Conservation (phyloP, 306 rosid species). For the Trifolium dubium region DNA sequence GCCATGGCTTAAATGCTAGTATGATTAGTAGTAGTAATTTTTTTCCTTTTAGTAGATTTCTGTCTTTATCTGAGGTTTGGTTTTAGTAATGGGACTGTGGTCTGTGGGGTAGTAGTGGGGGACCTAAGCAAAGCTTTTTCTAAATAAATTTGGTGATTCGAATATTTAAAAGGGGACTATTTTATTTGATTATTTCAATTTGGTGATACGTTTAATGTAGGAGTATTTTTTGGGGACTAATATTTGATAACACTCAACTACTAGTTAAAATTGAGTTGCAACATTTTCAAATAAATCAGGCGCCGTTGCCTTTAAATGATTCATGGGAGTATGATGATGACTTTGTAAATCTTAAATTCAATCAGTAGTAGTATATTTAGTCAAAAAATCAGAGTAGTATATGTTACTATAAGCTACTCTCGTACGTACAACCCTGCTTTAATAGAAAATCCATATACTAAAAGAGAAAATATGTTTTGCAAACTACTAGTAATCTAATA, state of each 20-base stretch:
- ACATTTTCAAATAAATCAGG: conserved; percentile 1
- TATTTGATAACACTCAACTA: background rate
- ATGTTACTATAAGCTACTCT: too few relatives aligned
- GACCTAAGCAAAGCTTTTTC: background rate
- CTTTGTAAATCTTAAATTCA: background rate
- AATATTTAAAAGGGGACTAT: background rate
- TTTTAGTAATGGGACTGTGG: background rate
- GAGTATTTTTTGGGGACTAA: too few relatives aligned
- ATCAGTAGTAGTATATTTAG: too few relatives aligned
- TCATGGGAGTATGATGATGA: background rate
- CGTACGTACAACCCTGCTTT: too few relatives aligned
- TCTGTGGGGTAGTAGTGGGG: background rate
- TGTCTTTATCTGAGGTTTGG: background rate
- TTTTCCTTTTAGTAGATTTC: background rate
- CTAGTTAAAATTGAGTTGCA: background rate
- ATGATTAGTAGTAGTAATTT: background rate
- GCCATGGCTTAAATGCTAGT: background rate
- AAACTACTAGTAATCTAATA: too few relatives aligned
- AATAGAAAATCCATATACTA: too few relatives aligned
- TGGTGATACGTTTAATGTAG: background rate
- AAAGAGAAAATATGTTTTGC: too few relatives aligned
- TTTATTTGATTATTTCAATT: background rate
- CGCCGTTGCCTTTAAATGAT: background rate
- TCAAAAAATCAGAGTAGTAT: too few relatives aligned
- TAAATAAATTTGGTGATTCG: background rate